Evolutionary conservation across 1,284 basidiomycete genomes (phyloP).

Genomic region (Pseudozyma sp.): DNA sequence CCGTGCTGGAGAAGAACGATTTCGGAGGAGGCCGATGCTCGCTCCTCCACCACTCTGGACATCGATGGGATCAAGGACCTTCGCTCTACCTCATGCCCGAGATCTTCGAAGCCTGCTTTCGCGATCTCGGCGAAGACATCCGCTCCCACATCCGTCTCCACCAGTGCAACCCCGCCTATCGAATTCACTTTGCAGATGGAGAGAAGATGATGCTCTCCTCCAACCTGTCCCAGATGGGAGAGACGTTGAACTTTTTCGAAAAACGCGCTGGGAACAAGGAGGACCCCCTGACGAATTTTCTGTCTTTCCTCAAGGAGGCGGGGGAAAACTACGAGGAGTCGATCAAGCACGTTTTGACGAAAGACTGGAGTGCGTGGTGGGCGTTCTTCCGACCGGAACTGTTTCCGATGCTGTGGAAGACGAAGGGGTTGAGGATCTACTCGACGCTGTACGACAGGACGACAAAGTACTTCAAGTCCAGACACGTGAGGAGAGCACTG

Average conservation of each 20-base stretch:
- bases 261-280: constrained; percentile 70
- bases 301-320: constrained; percentile 70
- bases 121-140: constrained; percentile 70
- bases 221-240: constrained; percentile 71
- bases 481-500: constrained; percentile 68
- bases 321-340: constrained; percentile 71
- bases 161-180: constrained; percentile 59
- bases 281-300: constrained; percentile 62
- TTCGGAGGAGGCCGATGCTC: constrained; percentile 72
- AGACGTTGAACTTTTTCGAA: constrained; percentile 72
- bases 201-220: constrained; percentile 70
- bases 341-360: constrained; percentile 70
- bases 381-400: constrained; percentile 71
- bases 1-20: constrained; percentile 68
- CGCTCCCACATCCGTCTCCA: constrained; percentile 70
- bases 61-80: constrained; percentile 70
- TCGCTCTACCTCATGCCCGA: constrained; percentile 72
- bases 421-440: constrained; percentile 56
- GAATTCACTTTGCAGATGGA: constrained; percentile 60
- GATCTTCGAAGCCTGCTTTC: constrained; percentile 71
- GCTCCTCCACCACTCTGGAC: constrained; percentile 71
- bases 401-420: constrained; percentile 68
- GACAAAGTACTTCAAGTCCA: constrained; percentile 71
- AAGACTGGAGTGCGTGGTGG: constrained; percentile 70
- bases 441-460: constrained; percentile 68